Evolutionary conservation across 257 asterid genomes (phyloP), one percentile per base, ranked within the genome.

Genomic region (Cynanchum wilfordii): DNA sequence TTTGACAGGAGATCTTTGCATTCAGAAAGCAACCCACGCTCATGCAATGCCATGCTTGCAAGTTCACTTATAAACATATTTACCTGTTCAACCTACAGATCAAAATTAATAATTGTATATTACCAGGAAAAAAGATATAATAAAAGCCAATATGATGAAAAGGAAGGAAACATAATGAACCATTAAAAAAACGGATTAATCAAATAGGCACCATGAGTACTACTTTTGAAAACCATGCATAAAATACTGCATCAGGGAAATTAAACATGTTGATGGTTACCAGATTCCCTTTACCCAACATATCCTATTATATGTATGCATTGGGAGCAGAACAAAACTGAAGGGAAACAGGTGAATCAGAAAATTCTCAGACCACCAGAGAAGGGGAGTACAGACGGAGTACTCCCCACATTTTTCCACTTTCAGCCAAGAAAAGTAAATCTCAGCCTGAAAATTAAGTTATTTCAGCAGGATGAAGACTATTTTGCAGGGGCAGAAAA

Each of bases 21-120:
- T 73, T 88, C 88, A 17, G 79, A 80, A 64, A 92, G 86, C 79
- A 84, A 80, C 68, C 76, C 75, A 70, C 73, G 82, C 75, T 86
- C 96, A 54, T 80, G 79, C 63, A 87, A 78, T 11, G 82, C 82
- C 69, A 82, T 16, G 56, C 85, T 78, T 10, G 92, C 84, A 73
- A 92, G 89, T 68, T 90, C 96, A 3, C 85, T 81, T 19, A 77
- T 76, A 72, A 83, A 70, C 45, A 69, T 73, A 82, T 77, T 87
- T 83, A 86, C 83, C 72, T 81, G 84, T 82, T 89, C 96, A 70
- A 87, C 90, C 97, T 92, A 88, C 76, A 68, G 59, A 79, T 16
- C 44, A 51, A 67, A 69, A 69, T 29, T 15, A 69, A 22, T 70
- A 29, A 33, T 24, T 5, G 24, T 8, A 60, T 17, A 60, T 29